Conservation (phyloP, 306 rosid genomes). For the Lagenaria siceraria region DNA sequence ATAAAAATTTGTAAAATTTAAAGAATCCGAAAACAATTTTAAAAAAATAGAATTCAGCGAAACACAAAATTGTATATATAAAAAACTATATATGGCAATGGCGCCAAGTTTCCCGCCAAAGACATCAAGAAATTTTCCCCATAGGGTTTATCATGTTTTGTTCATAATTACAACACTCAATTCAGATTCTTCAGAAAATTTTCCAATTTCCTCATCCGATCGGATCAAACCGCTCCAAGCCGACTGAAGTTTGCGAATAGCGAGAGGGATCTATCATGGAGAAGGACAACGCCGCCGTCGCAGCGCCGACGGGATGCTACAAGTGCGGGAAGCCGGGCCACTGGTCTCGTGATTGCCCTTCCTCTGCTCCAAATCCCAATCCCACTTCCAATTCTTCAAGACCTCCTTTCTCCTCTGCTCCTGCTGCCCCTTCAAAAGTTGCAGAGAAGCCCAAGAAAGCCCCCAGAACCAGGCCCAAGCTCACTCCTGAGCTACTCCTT, state of each 20-base stretch:
- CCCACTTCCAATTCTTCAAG: slow-evolving; percentile 12
- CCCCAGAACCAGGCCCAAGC: slow-evolving; percentile 60
- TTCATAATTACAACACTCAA: neutral
- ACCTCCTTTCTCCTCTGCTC: slow-evolving; percentile 17
- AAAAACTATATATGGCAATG: neutral
- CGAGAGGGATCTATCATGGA: slow-evolving; percentile 1
- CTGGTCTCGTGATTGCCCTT: slow-evolving; percentile 95
- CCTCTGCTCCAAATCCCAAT: slow-evolving; percentile 27
- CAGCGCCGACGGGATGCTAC: slow-evolving; percentile 80
- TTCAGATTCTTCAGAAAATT: neutral
- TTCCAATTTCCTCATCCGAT: neutral
- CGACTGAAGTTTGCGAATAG: neutral
- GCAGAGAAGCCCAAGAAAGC: slow-evolving; percentile 49
- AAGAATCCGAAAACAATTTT: too few relatives aligned
- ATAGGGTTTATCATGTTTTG: neutral
- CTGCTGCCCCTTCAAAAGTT: neutral
- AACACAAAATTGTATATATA: too few relatives aligned
- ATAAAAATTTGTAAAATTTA: too few relatives aligned
- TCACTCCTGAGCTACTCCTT: slow-evolving; percentile 70
- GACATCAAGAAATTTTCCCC: neutral
- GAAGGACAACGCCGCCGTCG: slow-evolving; percentile 14
- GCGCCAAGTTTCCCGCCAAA: slow-evolving; percentile 4
- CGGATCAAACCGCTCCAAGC: neutral
- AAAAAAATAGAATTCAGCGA: too few relatives aligned
- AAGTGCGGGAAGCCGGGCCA: slow-evolving; percentile 97